A percentile compares a stretch with the other conserved stretches of the same genome.
Evolutionary conservation across 192 early-diverging fungal species (phyloP).

Genomic region (Coemansia sp.): DNA sequence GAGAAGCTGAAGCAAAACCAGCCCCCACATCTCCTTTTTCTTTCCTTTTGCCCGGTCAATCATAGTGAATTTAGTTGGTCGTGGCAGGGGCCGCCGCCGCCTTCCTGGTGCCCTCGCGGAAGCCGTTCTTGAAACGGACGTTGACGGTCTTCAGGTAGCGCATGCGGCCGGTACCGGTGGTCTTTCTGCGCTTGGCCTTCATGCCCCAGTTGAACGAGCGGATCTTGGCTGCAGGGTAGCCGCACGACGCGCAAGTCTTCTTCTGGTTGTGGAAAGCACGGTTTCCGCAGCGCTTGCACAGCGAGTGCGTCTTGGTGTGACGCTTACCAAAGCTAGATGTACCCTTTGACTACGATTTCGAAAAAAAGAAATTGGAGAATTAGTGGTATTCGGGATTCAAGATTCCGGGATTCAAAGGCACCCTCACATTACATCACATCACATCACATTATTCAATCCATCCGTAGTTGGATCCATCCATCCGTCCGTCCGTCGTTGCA

Average conservation of each 20-base stretch:
- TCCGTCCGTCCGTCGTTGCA: no score
- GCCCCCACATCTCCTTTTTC: no score
- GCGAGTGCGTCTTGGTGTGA: conserved; percentile 99
- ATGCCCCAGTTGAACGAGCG: conserved; percentile 96
- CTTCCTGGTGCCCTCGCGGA: conserved; percentile 74
- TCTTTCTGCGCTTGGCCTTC: conserved; percentile 98
- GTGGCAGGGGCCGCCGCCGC: conserved; percentile 13
- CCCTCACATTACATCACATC: no score
- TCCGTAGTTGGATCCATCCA: no score
- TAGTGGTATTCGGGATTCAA: no score
- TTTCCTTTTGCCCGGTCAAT: no score
- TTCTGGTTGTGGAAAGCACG: conserved; percentile 99
- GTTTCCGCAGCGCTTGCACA: conserved; percentile 97
- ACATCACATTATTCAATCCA: no score
- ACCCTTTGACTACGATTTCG: conserved; percentile 82
- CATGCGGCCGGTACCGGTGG: conserved; percentile 99
- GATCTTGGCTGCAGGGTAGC: conserved; percentile 98
- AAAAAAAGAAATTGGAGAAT: background rate
- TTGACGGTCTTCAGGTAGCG: conserved; percentile 91
- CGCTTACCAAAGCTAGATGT: conserved; percentile 99
- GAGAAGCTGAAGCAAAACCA: no score
- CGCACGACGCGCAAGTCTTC: conserved; percentile 99
- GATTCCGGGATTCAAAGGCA: no score
- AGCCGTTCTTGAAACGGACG: conserved; percentile 98
- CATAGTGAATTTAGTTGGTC: conserved; percentile 25